A percentile compares a stretch with the other conserved stretches of the same genome.
phyloP scores from a whole-genome alignment of 768 basidiomycete genomes.

The Aureoboletus auriporus region DNA sequence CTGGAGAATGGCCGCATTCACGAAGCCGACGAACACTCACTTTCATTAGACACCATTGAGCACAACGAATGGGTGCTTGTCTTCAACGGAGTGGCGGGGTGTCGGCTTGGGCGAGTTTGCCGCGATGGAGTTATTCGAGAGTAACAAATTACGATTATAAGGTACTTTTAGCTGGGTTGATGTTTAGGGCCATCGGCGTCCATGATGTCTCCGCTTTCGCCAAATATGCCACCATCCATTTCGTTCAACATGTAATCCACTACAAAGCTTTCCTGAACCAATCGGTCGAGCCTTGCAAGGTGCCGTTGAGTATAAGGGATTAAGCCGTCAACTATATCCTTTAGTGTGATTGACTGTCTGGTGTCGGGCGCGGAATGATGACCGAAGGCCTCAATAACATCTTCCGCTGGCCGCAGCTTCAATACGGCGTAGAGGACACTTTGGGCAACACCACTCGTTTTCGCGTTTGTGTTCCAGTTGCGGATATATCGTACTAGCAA shows the following conservation, averaged over 20 bases:
- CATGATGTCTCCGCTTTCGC: slow-evolving; percentile 41
- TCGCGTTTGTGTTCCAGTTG: slow-evolving; percentile 95
- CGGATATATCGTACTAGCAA: slow-evolving; percentile 78
- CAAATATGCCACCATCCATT: slow-evolving; percentile 81
- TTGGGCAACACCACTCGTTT: slow-evolving; percentile 84
- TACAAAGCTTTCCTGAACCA: slow-evolving; percentile 94
- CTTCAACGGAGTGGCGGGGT: slow-evolving; percentile 72
- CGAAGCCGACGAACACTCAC: slow-evolving; percentile 42
- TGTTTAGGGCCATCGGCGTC: slow-evolving; percentile 30
- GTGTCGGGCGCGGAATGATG: slow-evolving; percentile 14
- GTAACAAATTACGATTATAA: slow-evolving; percentile 4
- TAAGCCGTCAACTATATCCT: slow-evolving; percentile 79
- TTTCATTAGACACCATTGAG: slow-evolving; percentile 41
- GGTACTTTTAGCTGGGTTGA: slow-evolving; percentile 15
- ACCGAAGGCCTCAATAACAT: slow-evolving; percentile 64
- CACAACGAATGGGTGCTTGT: slow-evolving; percentile 64
- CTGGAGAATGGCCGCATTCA: slow-evolving; percentile 53
- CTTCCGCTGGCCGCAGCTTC: slow-evolving; percentile 70
- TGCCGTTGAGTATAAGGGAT: slow-evolving; percentile 96
- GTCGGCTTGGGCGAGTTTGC: slow-evolving; percentile 45
- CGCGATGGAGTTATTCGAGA: neutral
- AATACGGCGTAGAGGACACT: slow-evolving; percentile 75
- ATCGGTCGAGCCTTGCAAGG: slow-evolving; percentile 73
- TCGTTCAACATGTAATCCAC: slow-evolving; percentile 86
- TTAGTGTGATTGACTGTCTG: slow-evolving; percentile 33